Percentiles rank a stretch among this genome's conserved stretches.
These are phyloP conservation scores for Pisolithus microcarpus DNA, from an alignment of 768 basidiomycete genomes.

Conservation along the genomic window DNA sequence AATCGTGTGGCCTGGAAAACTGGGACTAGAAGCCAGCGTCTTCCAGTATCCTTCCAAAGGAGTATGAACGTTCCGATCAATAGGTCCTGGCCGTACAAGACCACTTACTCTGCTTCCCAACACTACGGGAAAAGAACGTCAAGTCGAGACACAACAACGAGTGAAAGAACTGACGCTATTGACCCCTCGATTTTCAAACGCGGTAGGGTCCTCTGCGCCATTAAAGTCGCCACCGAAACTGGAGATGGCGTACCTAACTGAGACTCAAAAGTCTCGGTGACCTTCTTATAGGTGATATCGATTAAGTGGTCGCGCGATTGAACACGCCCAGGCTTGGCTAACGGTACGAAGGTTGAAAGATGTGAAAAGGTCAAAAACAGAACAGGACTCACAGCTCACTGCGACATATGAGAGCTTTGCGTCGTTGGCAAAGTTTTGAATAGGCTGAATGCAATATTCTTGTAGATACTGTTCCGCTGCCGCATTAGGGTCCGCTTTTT, in stretches of 20 bases:
- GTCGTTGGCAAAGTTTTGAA: background rate
- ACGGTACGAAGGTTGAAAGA: background rate
- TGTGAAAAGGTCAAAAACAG: no score
- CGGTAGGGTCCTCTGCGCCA: constrained; percentile 1
- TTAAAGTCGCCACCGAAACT: background rate
- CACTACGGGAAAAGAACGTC: background rate
- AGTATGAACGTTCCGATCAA: background rate
- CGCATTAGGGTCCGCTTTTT: background rate
- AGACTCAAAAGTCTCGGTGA: background rate
- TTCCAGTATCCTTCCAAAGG: constrained; percentile 15
- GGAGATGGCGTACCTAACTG: background rate
- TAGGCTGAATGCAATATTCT: background rate
- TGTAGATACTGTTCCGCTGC: background rate
- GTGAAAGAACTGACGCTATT: background rate
- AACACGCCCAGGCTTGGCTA: background rate
- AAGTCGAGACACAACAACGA: no score
- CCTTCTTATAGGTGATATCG: background rate
- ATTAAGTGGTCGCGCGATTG: background rate
- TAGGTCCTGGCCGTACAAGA: background rate
- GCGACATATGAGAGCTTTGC: background rate
- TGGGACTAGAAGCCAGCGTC: constrained; percentile 4
- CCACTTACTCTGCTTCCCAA: background rate
- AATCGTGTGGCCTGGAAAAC: constrained; percentile 8
- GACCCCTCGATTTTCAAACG: constrained; percentile 1
- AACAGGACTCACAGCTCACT: background rate